Percentiles rank a stretch among this genome's conserved stretches.
These are phyloP conservation scores for Cryptococcus deneoformans DNA, from an alignment of 1,284 basidiomycete genomes.

Conservation along the genomic window DNA sequence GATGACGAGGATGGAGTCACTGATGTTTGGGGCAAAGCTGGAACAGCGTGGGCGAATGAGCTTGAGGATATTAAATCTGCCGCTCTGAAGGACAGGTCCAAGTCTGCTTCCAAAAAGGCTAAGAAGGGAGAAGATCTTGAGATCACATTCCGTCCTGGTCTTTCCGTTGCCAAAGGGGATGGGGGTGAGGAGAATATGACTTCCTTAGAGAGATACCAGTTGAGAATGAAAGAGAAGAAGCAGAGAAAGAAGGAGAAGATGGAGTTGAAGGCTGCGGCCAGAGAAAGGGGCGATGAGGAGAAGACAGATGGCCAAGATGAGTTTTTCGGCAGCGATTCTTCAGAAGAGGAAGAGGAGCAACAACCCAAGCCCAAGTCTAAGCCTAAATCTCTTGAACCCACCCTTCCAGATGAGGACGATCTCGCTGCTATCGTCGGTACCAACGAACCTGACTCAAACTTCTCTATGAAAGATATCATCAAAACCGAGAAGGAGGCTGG, in stretches of 20 bases:
- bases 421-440: slow-evolving; percentile 8
- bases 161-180: slow-evolving; percentile 56
- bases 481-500: slow-evolving; percentile 71
- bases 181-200: slow-evolving; percentile 63
- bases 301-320: slow-evolving; percentile 55
- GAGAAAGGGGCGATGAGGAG: slow-evolving; percentile 21
- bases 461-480: slow-evolving; percentile 86
- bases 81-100: slow-evolving; percentile 54
- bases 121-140: slow-evolving; percentile 64
- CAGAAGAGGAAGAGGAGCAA: slow-evolving; percentile 40
- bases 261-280: slow-evolving; percentile 43
- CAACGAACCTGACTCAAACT: slow-evolving; percentile 54
- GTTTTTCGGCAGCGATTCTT: slow-evolving; percentile 65
- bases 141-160: slow-evolving; percentile 86
- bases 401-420: slow-evolving; percentile 2
- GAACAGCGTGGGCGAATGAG: slow-evolving; percentile 25
- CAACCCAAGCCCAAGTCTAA: slow-evolving; percentile 4
- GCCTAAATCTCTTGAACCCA: slow-evolving; percentile 6
- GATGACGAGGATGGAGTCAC: slow-evolving; percentile 54
- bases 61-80: slow-evolving; percentile 11
- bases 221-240: slow-evolving; percentile 82
- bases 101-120: slow-evolving; percentile 9
- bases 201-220: slow-evolving; percentile 73
- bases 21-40: slow-evolving; percentile 65
- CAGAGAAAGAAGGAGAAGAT: slow-evolving; percentile 59